Percentiles rank a stretch among this genome's conserved stretches.
Evolutionary conservation across 352 stramenopile species (phyloP).

Genomic region (Thalassiosira mediterranea): DNA sequence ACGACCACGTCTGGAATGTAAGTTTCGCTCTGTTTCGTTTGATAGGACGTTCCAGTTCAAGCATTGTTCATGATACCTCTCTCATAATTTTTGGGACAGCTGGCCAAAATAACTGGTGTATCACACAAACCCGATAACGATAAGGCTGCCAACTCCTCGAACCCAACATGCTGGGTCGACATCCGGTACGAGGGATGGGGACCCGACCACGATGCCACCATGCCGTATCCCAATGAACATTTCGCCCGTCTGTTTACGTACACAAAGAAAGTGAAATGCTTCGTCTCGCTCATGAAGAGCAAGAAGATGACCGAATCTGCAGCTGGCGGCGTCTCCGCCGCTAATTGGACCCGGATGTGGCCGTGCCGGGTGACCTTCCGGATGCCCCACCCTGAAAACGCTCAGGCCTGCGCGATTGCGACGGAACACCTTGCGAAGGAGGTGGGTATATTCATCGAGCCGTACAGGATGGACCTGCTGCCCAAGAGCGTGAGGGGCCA

Average conservation of each 20-base stretch:
- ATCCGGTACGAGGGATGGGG: constrained; percentile 54
- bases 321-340: too few species aligned
- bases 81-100: not conserved
- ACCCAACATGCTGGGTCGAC: constrained; percentile 26
- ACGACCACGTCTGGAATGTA: constrained; percentile 41
- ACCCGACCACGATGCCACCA: constrained; percentile 29
- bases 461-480: constrained; percentile 35
- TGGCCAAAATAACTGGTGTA: constrained; percentile 38
- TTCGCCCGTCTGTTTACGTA: constrained; percentile 52
- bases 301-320: constrained; percentile 15
- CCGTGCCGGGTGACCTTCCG: constrained; percentile 45
- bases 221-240: constrained; percentile 35
- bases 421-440: constrained; percentile 21
- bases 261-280: constrained; percentile 50
- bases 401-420: not conserved
- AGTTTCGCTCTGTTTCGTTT: not conserved
- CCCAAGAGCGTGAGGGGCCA: constrained; percentile 16
- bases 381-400: constrained; percentile 37
- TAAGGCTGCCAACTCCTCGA: not conserved
- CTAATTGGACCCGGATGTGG: constrained; percentile 40
- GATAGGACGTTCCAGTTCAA: not conserved
- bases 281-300: constrained; percentile 28
- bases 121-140: not conserved
- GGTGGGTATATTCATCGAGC: constrained; percentile 40
- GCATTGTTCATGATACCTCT: too few species aligned